Base-by-base conservation (phyloP, 352 stramenopile genomes). In the Albugo candida region DNA sequence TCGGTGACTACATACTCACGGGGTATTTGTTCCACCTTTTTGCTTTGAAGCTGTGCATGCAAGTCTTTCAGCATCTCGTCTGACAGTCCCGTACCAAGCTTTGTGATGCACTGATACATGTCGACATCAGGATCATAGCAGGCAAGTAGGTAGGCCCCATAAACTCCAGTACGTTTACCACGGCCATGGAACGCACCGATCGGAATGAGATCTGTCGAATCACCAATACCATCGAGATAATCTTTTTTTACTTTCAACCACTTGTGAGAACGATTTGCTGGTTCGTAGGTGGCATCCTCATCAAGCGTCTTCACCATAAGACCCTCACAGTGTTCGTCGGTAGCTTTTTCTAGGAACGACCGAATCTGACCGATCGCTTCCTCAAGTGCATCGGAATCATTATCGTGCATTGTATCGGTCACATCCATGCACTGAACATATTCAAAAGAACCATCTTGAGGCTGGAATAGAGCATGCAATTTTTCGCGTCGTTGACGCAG, bases 211-310 rank as follows among this genome's bases (percentile, higher is more conserved):
- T 99, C 96, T 1, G 97, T 83, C 11, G 93, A 98, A 62, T 99
- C 95, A 8, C 92, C 94, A 38, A 98, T 87, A 17, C 92, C 93
- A 19, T 98, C 92, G 0, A 99, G 61, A 52, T 99, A 99, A 65
- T 99, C 96, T 61, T 99, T 99, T 67, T 99, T 99, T 6, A 99
- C 77, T 61, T 99, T 99, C 39, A 99, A 74, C 96, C 96, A 99
- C 63, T 99, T 99, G 49, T 99, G 75, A 10, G 92, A 98, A 36
- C 95, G 82, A 53, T 95, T 95, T 6, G 89, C 95, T 6, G 95
- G 95, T 59, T 98, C 86, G 63, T 99, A 99, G 1, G 87, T 94
- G 16, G 87, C 86, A 63, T 98, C 94, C 17, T 86, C 77, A 52
- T 97, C 77, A 2, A 99, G 73, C 14, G 95, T 99, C 65, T 99